phyloP scores from a whole-genome alignment of 2,329 filamentous ascomycete species.

The Colletotrichum cordylinicola region DNA sequence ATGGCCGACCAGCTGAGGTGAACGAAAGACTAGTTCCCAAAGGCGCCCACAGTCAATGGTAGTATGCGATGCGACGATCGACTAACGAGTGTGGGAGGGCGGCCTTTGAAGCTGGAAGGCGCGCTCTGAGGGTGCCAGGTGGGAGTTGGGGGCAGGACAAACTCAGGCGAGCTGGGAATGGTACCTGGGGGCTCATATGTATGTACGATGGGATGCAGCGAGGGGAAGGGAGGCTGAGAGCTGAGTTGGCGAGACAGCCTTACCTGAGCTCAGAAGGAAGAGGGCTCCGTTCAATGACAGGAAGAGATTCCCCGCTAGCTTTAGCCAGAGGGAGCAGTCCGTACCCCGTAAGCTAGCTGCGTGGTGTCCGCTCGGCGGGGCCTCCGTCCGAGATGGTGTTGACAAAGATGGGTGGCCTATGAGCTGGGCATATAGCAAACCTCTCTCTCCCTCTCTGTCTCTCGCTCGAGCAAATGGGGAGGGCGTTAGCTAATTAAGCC shows the following conservation, averaged over 20 bases:
- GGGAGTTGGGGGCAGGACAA: constrained; percentile 6
- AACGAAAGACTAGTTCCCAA: not conserved
- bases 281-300: not conserved
- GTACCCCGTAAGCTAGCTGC: constrained; percentile 3
- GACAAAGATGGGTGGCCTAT: not conserved
- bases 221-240: constrained; percentile 8
- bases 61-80: not conserved
- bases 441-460: not conserved
- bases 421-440: not conserved
- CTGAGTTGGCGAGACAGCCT: constrained; percentile 13
- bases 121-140: not conserved
- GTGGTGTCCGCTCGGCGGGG: not conserved
- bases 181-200: constrained; percentile 18
- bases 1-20: not conserved
- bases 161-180: not conserved
- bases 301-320: not conserved
- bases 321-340: not conserved
- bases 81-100: constrained; percentile 17
- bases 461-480: not conserved
- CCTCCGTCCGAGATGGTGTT: constrained; percentile 13
- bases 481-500: not conserved
- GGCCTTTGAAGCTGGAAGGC: not conserved
- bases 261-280: not conserved
- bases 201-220: constrained; percentile 6
- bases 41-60: not conserved